Evolutionary conservation across 768 basidiomycete species (phyloP).

Genomic region (Boletus speciosus): DNA sequence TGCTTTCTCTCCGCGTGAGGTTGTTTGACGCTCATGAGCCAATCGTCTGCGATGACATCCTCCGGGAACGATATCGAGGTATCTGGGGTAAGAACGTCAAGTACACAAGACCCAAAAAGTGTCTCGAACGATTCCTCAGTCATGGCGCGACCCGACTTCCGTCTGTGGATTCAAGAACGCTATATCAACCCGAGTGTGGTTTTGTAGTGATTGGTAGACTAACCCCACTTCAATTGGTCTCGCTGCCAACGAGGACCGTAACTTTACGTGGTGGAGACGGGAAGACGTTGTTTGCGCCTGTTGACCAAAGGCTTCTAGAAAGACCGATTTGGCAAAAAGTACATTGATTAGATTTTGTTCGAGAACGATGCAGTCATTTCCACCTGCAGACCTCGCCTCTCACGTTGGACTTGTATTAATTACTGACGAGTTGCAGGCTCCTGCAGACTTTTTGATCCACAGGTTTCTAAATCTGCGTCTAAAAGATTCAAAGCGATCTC

Average conservation of each 20-base stretch:
- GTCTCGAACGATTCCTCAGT: slow-evolving; percentile 52
- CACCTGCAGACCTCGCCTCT: slow-evolving; percentile 49
- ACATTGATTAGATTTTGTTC: slow-evolving; percentile 2
- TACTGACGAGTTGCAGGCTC: slow-evolving; percentile 66
- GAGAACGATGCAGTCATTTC: slow-evolving; percentile 41
- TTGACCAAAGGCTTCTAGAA: slow-evolving; percentile 19
- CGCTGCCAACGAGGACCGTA: background rate
- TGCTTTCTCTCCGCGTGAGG: slow-evolving; percentile 51
- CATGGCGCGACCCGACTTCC: slow-evolving; percentile 12
- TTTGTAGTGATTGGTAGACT: background rate
- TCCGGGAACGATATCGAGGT: slow-evolving; percentile 61
- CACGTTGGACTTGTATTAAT: slow-evolving; percentile 55
- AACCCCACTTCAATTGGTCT: background rate
- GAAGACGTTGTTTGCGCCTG: slow-evolving; percentile 10
- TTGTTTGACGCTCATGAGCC: slow-evolving; percentile 48
- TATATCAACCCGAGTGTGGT: background rate
- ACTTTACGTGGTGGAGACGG: background rate
- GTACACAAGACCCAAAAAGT: slow-evolving; percentile 54
- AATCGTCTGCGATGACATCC: slow-evolving; percentile 43
- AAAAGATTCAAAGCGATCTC: slow-evolving; percentile 39
- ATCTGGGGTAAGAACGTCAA: slow-evolving; percentile 64
- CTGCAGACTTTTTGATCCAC: slow-evolving; percentile 72
- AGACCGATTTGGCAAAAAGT: slow-evolving; percentile 15
- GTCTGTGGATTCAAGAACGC: background rate
- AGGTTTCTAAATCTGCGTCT: slow-evolving; percentile 48